Percentiles rank a stretch among this genome's conserved stretches.
Evolutionary conservation across 495 filamentous ascomycete genomes (phyloP).

Genomic region (Penicillium desertorum): DNA sequence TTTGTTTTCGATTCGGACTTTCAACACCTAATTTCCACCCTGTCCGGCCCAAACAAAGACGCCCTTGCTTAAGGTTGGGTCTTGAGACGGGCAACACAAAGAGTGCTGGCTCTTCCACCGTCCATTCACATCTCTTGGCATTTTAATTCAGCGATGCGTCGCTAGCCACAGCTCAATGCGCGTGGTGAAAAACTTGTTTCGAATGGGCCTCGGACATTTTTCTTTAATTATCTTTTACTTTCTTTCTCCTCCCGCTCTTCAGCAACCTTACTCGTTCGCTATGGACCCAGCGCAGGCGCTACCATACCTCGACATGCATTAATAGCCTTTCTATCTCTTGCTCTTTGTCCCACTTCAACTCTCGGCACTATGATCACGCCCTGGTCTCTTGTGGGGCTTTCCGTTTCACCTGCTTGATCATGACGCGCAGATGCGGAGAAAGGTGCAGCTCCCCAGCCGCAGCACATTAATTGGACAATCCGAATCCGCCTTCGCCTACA

Average conservation of each 20-base stretch:
- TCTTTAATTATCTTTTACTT: background rate
- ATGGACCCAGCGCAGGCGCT: slow-evolving; percentile 19
- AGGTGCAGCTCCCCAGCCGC: slow-evolving; percentile 3
- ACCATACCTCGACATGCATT: slow-evolving; percentile 14
- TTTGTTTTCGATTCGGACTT: slow-evolving; percentile 23
- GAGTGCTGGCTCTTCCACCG: background rate
- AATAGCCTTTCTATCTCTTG: slow-evolving; percentile 15
- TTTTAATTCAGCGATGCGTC: background rate
- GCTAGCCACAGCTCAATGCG: background rate
- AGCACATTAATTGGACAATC: slow-evolving; percentile 18
- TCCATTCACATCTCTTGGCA: slow-evolving; percentile 6
- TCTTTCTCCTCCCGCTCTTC: slow-evolving; percentile 1
- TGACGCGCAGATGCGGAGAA: slow-evolving; percentile 31
- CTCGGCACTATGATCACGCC: background rate
- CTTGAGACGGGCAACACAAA: background rate
- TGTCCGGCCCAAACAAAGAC: background rate
- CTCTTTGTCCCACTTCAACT: slow-evolving; percentile 10
- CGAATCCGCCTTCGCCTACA: background rate
- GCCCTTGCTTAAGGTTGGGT: background rate
- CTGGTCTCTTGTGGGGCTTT: slow-evolving; percentile 18
- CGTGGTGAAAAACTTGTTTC: slow-evolving; percentile 8
- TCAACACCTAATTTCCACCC: slow-evolving; percentile 8
- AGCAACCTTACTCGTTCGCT: slow-evolving; percentile 4
- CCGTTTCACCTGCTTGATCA: slow-evolving; percentile 14
- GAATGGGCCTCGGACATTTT: slow-evolving; percentile 1